Evolutionary conservation across 768 basidiomycete species (phyloP).

Genomic region (Phanerochaete sordida): DNA sequence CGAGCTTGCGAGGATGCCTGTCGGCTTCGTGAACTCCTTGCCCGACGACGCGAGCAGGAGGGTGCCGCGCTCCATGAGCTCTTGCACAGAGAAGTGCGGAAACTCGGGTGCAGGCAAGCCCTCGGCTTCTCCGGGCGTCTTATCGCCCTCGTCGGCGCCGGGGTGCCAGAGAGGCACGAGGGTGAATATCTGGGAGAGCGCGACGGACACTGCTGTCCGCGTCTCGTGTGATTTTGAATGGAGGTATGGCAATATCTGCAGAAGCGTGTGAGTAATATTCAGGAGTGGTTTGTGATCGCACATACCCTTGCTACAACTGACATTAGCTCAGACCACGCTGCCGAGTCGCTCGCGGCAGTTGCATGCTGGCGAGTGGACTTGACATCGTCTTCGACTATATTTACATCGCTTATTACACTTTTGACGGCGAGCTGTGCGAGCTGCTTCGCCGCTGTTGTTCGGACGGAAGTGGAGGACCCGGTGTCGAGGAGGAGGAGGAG

Average conservation of each 20-base stretch:
- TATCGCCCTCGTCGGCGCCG: constrained; percentile 30
- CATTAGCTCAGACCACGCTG: constrained; percentile 89
- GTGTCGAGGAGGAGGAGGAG: constrained; percentile 94
- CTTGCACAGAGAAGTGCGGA: constrained; percentile 71
- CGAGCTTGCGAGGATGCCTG: constrained; percentile 66
- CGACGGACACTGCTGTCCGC: constrained; percentile 82
- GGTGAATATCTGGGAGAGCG: constrained; percentile 83
- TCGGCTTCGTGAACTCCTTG: constrained; percentile 80
- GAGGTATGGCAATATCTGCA: constrained; percentile 83
- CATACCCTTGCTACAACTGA: constrained; percentile 85
- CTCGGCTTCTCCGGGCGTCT: constrained; percentile 24
- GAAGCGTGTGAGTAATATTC: not conserved
- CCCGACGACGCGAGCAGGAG: constrained; percentile 90
- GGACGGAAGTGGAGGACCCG: constrained; percentile 85
- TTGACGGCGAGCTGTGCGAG: constrained; percentile 88
- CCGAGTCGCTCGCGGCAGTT: constrained; percentile 50
- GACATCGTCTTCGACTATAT: constrained; percentile 69
- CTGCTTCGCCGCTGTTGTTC: constrained; percentile 95
- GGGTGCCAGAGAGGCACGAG: constrained; percentile 80
- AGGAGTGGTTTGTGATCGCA: constrained; percentile 5
- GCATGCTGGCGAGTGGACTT: constrained; percentile 61
- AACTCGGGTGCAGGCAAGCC: constrained; percentile 50
- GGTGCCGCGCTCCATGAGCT: constrained; percentile 71
- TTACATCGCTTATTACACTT: constrained; percentile 78
- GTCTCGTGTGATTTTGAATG: constrained; percentile 93